These are phyloP conservation scores for Isabelozyma heimii DNA, from an alignment of 805 yeast genomes.

Conservation along the genomic window DNA sequence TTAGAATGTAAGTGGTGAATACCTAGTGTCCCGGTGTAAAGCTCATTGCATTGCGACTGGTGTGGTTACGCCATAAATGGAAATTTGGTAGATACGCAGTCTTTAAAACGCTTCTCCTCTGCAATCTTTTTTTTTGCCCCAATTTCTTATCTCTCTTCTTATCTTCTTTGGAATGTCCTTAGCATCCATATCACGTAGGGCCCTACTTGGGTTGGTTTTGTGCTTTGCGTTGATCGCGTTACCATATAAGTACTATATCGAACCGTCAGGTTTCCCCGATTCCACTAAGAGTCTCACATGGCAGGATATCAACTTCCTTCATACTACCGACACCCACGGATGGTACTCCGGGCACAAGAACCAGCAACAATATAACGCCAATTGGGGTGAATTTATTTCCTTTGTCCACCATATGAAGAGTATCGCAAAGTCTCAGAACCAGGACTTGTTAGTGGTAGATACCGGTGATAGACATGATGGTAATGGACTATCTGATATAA, in stretches of 20 bases:
- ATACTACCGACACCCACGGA: conserved; percentile 96
- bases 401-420: conserved; percentile 54
- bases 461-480: conserved; percentile 96
- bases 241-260: not conserved
- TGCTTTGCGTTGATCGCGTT: not conserved
- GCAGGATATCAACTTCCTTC: conserved; percentile 80
- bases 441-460: conserved; percentile 74
- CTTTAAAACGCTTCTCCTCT: not conserved
- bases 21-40: no score
- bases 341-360: conserved; percentile 91
- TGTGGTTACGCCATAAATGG: not conserved
- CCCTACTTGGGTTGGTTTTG: not conserved
- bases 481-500: conserved; percentile 82
- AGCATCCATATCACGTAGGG: not conserved
- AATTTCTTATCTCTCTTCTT: not conserved
- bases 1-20: no score
- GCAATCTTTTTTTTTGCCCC: not conserved
- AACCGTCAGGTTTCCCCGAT: not conserved
- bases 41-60: no score
- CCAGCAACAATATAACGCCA: conserved; percentile 74
- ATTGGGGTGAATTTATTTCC: conserved; percentile 89
- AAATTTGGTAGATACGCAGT: not conserved
- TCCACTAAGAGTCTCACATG: conserved; percentile 50
- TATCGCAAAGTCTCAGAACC: conserved; percentile 42
- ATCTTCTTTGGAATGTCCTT: not conserved